Percentiles rank a stretch among this genome's conserved stretches.
These are phyloP conservation scores for Posidonia australis DNA, from an alignment of 106 monocot genomes.

Conservation along the genomic window DNA sequence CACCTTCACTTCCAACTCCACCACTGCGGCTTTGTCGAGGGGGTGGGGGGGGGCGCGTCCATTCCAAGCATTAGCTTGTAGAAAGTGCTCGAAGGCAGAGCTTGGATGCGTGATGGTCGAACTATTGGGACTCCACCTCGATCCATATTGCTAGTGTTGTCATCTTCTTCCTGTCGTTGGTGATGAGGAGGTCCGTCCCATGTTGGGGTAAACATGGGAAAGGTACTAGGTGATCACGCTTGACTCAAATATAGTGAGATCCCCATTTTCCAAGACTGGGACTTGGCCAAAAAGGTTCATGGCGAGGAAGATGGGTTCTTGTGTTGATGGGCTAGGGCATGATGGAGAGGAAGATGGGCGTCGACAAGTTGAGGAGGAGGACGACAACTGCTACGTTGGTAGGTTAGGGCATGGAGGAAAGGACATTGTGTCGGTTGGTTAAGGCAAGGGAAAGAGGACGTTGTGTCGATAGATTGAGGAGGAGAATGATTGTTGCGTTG, in stretches of 20 bases:
- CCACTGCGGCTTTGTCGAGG: constrained; percentile 14
- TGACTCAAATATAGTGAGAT: constrained; percentile 8
- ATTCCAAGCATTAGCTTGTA: constrained; percentile 19
- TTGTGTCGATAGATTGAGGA: too few species aligned
- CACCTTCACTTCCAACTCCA: constrained; percentile 21
- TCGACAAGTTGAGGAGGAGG: too few species aligned
- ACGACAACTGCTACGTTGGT: too few species aligned
- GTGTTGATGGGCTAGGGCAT: too few species aligned
- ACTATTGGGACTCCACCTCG: too few species aligned
- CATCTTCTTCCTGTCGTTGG: constrained; percentile 7
- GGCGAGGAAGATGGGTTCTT: too few species aligned
- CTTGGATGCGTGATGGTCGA: constrained; percentile 15
- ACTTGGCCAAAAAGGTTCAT: constrained; percentile 22
- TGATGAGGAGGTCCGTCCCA: constrained; percentile 8
- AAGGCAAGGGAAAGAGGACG: too few species aligned
- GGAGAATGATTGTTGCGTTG: too few species aligned
- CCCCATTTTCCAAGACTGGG: constrained; percentile 8
- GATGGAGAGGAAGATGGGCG: too few species aligned
- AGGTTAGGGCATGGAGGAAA: too few species aligned
- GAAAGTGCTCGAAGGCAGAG: constrained; percentile 27
- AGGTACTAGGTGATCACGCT: constrained; percentile 17
- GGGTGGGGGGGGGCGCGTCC: too few species aligned
- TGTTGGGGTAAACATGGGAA: constrained; percentile 1
- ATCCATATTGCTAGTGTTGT: constrained; percentile 27
- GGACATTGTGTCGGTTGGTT: too few species aligned